Base-by-base conservation (phyloP, 2,329 filamentous ascomycete genomes). In the Fusarium drepaniforme region DNA sequence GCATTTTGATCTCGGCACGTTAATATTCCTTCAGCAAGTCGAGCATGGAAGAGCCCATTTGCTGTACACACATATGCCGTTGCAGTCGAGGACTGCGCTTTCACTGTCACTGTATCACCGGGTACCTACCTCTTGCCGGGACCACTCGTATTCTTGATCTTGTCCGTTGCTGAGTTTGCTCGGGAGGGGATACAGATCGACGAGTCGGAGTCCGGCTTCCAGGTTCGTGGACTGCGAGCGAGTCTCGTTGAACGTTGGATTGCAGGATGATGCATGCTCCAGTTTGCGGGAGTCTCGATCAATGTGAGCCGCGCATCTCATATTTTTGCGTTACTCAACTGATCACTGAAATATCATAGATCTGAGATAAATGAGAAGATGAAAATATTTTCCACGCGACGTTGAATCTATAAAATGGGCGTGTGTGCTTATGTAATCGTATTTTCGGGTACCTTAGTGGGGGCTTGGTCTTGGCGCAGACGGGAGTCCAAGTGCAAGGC, bases 51-150 rank as follows among this genome's bases (percentile, higher is more conserved):
- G 78, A 83, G 84, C 86, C 86, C 85, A 87, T 83, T 86, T 86
- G 88, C 86, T 88, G 88, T 89, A 90, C 88, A 90, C 88, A 90
- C 88, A 84, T 83, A 89, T 89, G 88, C 88, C 88, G 82, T 71
- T 67, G 67, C 68, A 70, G 59, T 71, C 25, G 37, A 67, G 57
- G 60, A 68, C 67, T 75, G 72, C 68, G 64, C 61, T 76, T 75
- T 76, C 73, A 74, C 42, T 46, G 42, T 23, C 42, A 23, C 65
- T 64, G 59, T 65, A 67, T 73, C 70, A 75, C 70, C 25, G 5
- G 53, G 21, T 16, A 65, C 46, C 18, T 69, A 71, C 73, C 58
- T 74, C 64, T 68, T 61, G 44, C 37, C 53, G 30, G 13, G 42
- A 53, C 59, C 59, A 59, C 64, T 73, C 66, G 63, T 71, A 71